These are phyloP conservation scores for Aeminium ludgeri DNA, from an alignment of 495 filamentous ascomycete genomes.

Conservation along the genomic window DNA sequence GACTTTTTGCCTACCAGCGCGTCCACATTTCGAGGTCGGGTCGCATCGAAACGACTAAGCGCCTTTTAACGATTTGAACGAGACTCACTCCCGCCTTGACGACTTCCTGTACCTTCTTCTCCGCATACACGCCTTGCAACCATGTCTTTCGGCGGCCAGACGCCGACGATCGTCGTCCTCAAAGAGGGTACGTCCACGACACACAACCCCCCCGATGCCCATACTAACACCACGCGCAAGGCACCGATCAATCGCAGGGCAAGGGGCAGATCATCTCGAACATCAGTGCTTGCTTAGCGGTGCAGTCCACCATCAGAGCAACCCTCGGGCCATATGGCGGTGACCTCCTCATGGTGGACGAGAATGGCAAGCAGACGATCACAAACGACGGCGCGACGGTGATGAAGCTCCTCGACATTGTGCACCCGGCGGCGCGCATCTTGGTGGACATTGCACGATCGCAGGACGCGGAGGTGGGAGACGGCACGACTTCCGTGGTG, in stretches of 20 bases:
- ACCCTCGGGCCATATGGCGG: conserved; percentile 96
- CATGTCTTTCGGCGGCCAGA: conserved; percentile 97
- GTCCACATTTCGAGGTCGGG: too few species aligned
- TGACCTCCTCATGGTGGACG: conserved; percentile 87
- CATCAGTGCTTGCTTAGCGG: conserved; percentile 96
- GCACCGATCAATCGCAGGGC: conserved; percentile 92
- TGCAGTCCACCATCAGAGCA: conserved; percentile 85
- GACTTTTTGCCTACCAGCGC: too few species aligned
- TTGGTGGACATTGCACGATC: conserved; percentile 96
- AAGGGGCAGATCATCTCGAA: conserved; percentile 96
- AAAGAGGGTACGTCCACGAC: conserved; percentile 64
- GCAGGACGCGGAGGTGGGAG: conserved; percentile 96
- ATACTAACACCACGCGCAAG: conserved; percentile 29
- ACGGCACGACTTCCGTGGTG: conserved; percentile 93
- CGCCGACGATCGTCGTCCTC: conserved; percentile 95
- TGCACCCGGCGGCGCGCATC: conserved; percentile 94
- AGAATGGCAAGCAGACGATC: conserved; percentile 88
- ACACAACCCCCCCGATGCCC: conserved; percentile 16
- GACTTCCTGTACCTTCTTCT: too few species aligned
- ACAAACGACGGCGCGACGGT: conserved; percentile 98
- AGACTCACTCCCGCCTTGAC: too few species aligned
- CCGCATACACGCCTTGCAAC: too few species aligned
- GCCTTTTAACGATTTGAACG: too few species aligned
- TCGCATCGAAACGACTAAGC: too few species aligned
- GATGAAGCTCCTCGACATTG: conserved; percentile 98